phyloP scores from a whole-genome alignment of 306 rosid species.

The Vigna radiata region DNA sequence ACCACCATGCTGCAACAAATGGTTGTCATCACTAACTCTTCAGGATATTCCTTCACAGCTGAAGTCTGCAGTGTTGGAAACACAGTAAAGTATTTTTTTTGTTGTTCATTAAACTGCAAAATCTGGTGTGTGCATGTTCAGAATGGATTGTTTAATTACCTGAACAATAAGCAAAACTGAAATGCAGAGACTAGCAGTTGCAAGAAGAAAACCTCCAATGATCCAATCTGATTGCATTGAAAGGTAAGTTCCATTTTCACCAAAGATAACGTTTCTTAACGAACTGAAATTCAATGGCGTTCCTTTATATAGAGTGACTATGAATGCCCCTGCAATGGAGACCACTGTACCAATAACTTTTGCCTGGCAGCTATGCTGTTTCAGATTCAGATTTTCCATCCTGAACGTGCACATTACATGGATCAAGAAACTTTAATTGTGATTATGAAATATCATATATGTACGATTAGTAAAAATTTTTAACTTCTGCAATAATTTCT shows the following conservation, averaged over 20 bases:
- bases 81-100: too few relatives aligned
- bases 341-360: slow-evolving; percentile 56
- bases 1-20: slow-evolving; percentile 27
- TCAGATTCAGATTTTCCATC: slow-evolving; percentile 58
- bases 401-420: slow-evolving; percentile 23
- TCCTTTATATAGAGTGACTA: slow-evolving; percentile 58
- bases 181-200: slow-evolving; percentile 37
- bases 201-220: slow-evolving; percentile 56
- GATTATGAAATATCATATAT: too few relatives aligned
- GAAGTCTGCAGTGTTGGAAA: slow-evolving; percentile 47
- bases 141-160: slow-evolving; percentile 41
- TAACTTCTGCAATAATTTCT: not conserved
- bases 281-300: slow-evolving; percentile 29
- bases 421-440: too few relatives aligned
- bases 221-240: slow-evolving; percentile 46
- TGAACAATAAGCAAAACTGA: slow-evolving; percentile 46
- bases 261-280: not conserved
- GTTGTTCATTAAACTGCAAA: not conserved
- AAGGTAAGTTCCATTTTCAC: slow-evolving; percentile 15
- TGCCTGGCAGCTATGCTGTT: slow-evolving; percentile 48
- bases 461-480: not conserved
- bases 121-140: not conserved
- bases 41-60: slow-evolving; percentile 51
- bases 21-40: slow-evolving; percentile 48
- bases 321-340: slow-evolving; percentile 58